Evolutionary conservation across 129 eudicot genomes (phyloP), one percentile per base, ranked within the genome.

Genomic region (Rutidosis leptorrhynchoides): DNA sequence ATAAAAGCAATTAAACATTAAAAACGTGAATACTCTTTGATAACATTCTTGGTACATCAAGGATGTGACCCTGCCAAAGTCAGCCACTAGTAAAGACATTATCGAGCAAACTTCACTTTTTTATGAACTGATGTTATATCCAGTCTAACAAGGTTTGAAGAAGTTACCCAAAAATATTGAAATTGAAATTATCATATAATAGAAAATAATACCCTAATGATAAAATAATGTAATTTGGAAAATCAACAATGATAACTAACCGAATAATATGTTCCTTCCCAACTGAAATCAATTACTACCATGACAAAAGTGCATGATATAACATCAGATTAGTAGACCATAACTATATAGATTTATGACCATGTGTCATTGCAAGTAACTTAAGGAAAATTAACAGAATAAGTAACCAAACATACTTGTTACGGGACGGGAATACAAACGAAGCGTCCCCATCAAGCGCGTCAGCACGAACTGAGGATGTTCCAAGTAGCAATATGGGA

Each of bases 401-500:
- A 40, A 58, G 73, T 46, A 62, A 68, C 14, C 27, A 49, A 63
- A 78, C 95, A 62, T 82, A 94, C 99, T 84, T 67, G 80, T 76
- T 73, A 58, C 80, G 86, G 0, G 72, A 83, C 21, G 88, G 72
- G 67, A 94, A 94, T 63, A 94, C 68, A 37, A 78, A 71, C 69
- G 74, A 72, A 9, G 85, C 75, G 30, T 73, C 84, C 32, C 80
- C 87, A 67, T 71, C 81, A 55, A 84, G 80, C 71, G 89, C 90
- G 64, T 69, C 76, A 67, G 76, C 79, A 46, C 78, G 79, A 55
- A 66, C 48, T 15, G 90, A 80, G 75, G 85, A 80, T 67, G 99
- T 89, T 74, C 95, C 99, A 23, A 94, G 81, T 20, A 94, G 71
- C 62, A 94, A 78, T 56, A 94, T 79, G 32, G 99, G 96, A 45